These are phyloP conservation scores for Tuber indicum DNA, from an alignment of 495 filamentous ascomycete species.

Conservation along the genomic window DNA sequence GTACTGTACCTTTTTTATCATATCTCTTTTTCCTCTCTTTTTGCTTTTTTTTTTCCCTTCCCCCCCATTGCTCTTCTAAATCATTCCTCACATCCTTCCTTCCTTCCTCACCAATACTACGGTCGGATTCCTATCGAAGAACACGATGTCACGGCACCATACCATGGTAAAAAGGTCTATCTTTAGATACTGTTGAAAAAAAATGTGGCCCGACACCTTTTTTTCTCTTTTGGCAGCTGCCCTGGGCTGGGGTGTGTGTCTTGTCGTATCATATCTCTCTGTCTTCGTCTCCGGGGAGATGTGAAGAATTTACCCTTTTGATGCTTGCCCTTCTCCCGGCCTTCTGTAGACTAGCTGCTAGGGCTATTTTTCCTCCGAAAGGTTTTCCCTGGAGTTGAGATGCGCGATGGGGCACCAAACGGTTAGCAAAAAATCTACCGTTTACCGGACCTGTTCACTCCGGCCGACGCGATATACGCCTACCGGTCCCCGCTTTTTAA, in stretches of 20 bases:
- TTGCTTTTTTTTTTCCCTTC: neutral
- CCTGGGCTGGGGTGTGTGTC: neutral
- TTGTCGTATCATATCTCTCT: neutral
- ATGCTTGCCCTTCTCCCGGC: neutral
- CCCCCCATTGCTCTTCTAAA: neutral
- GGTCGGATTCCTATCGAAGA: neutral
- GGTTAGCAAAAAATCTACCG: neutral
- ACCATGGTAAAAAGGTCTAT: neutral
- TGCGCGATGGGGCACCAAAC: neutral
- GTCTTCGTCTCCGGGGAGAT: neutral
- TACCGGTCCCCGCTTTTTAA: neutral
- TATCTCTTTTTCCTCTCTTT: neutral
- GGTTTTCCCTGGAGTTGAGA: neutral
- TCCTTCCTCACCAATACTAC: neutral
- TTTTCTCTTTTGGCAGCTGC: neutral
- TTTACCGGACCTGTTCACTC: neutral
- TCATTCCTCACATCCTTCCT: neutral
- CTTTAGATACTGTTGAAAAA: neutral
- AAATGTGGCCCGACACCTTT: neutral
- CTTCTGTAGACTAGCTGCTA: neutral
- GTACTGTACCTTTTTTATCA: neutral
- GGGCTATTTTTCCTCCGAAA: neutral
- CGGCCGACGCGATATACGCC: neutral
- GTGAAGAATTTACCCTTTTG: neutral
- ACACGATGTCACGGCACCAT: slow-evolving; percentile 1